Evolutionary conservation across 2,329 filamentous ascomycete species (phyloP), one percentile per base, ranked within the genome.

Genomic region (Colletotrichum sp.): DNA sequence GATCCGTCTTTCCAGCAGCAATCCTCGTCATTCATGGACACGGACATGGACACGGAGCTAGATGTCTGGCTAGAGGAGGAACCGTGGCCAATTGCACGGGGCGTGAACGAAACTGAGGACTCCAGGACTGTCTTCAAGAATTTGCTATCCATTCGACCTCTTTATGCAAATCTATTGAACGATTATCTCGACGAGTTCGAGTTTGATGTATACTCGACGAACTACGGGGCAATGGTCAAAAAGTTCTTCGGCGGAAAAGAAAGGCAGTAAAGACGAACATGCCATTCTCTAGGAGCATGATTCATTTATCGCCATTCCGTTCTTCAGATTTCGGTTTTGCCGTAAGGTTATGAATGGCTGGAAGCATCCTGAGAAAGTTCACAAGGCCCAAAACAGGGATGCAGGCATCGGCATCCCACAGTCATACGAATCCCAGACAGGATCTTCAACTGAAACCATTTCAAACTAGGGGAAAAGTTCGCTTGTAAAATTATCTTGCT

Each of bases 21-120:
- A 32, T 0, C 0, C 32, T 32, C 32, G 32, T 34, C 32, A 1
- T 34, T 0, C 34, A 36, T 36, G 0, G 1, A 0, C 13, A 0
- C 34, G 34, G 7, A 19, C 0, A 39, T 0, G 16, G 36, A 19
- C 36, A 19, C 0, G 36, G 0, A 44, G 36, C 36, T 44, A 44
- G 36, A 1, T 19, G 36, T 0, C 36, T 44, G 15, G 36, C 36
- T 44, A n/a, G 36, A 44, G 36, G 36, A 44, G 36, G 8, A 44
- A 19, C 36, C 36, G 0, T 44, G 36, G 36, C 36, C 36, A 44
- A 0, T 44, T 19, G 36, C 0, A 44, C 16, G 36, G 1, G 16
- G 36, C 16, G 0, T 44, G 16, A 44, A 2, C 36, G 36, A 44
- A 44, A 9, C 36, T 2, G 36, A 44, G 16, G 36, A 44, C 36